phyloP scores from a whole-genome alignment of 495 filamentous ascomycete species.

The Physcia stellaris region DNA sequence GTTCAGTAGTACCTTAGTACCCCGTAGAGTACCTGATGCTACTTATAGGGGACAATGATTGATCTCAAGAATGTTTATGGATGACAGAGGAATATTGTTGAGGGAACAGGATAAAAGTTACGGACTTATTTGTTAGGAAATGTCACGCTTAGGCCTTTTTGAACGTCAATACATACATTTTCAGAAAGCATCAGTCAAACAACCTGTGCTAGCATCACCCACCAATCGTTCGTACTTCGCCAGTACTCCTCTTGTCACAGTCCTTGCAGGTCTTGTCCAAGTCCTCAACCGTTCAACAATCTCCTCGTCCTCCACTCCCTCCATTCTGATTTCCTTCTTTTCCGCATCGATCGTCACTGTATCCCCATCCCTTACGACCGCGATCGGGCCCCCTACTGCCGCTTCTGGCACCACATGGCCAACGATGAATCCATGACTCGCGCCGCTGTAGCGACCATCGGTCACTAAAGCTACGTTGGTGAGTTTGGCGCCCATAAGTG shows the following conservation, averaged over 20 bases:
- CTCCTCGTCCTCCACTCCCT: conserved; percentile 64
- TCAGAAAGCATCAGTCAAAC: conserved; percentile 34
- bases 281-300: conserved; percentile 47
- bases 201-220: conserved; percentile 59
- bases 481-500: conserved; percentile 84
- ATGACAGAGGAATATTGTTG: too few species aligned
- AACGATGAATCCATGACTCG: conserved; percentile 91
- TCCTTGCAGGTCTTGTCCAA: conserved; percentile 62
- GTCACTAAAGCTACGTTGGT: conserved; percentile 86
- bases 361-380: conserved; percentile 68
- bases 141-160: too few species aligned
- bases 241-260: conserved; percentile 73
- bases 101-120: too few species aligned
- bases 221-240: conserved; percentile 79
- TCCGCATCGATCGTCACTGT: conserved; percentile 76
- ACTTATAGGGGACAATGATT: too few species aligned
- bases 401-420: conserved; percentile 92
- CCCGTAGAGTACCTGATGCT: too few species aligned
- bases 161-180: too few species aligned
- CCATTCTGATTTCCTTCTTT: conserved; percentile 59
- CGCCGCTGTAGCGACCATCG: conserved; percentile 83
- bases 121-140: too few species aligned
- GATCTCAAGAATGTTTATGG: too few species aligned
- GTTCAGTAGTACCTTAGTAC: too few species aligned
- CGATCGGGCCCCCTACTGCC: conserved; percentile 68